Percentiles rank a stretch among this genome's conserved stretches.
Conservation (phyloP, 225 moss, liverwort and hornwort genomes). For the Neckera pumila region DNA sequence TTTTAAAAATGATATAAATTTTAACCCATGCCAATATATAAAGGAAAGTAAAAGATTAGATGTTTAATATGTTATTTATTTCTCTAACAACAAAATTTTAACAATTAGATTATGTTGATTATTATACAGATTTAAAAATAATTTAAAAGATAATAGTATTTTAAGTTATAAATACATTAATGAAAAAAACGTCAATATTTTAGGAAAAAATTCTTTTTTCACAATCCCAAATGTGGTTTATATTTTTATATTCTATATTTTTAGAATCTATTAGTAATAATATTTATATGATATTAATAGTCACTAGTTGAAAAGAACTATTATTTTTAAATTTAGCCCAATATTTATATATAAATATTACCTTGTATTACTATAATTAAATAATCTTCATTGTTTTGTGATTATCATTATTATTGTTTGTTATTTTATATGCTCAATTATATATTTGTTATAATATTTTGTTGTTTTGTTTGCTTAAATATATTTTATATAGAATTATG, state of each 20-base stretch:
- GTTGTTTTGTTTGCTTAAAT: neutral
- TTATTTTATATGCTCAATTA: neutral
- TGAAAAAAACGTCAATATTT: neutral
- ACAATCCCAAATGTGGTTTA: accelerated
- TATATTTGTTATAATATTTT: neutral
- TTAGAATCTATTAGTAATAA: neutral
- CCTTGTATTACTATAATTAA: neutral
- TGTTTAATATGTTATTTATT: neutral
- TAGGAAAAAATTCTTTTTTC: neutral
- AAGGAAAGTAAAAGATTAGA: neutral
- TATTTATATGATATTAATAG: neutral
- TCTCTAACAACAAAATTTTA: neutral
- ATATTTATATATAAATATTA: neutral
- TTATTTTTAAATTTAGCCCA: neutral
- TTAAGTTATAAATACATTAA: neutral
- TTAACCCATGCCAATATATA: neutral
- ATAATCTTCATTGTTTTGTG: neutral
- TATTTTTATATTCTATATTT: neutral
- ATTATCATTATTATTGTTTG: neutral
- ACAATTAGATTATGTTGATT: neutral
- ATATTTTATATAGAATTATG: neutral
- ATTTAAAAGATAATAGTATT: neutral
- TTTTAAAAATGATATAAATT: neutral
- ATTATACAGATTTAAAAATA: neutral
- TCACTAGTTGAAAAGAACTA: neutral